These are phyloP conservation scores for Solanum rostratum DNA, from an alignment of 257 asterid genomes.

Conservation along the genomic window DNA sequence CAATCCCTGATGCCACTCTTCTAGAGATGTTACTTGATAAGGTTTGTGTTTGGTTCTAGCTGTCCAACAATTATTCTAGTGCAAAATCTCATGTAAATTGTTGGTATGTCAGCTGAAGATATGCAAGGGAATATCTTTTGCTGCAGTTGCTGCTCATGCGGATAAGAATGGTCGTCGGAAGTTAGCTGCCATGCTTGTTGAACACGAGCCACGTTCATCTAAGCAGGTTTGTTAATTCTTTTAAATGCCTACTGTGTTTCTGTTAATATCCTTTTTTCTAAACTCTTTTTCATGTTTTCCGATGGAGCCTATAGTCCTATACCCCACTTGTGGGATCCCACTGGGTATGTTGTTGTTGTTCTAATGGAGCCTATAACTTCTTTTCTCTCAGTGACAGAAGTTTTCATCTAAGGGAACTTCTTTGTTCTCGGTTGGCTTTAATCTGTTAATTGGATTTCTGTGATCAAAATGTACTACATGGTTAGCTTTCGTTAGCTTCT, in stretches of 20 bases:
- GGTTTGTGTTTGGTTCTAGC: slow-evolving; percentile 29
- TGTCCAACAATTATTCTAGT: slow-evolving; percentile 10
- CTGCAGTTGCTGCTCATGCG: slow-evolving; percentile 96
- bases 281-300: not conserved
- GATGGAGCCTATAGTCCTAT: not conserved
- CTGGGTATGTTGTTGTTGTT: no score
- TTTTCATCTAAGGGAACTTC: not conserved
- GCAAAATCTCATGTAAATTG: slow-evolving; percentile 3
- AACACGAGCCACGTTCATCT: slow-evolving; percentile 83
- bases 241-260: not conserved
- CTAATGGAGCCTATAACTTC: not conserved
- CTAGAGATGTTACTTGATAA: slow-evolving; percentile 71
- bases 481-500: not conserved
- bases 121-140: slow-evolving; percentile 97
- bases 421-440: not conserved
- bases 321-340: no score
- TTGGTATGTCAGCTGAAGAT: slow-evolving; percentile 62
- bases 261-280: not conserved
- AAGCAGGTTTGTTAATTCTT: slow-evolving; percentile 52
- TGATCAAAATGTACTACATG: not conserved
- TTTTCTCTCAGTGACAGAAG: not conserved
- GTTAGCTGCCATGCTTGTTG: slow-evolving; percentile 95
- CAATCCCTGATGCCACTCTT: slow-evolving; percentile 72
- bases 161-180: slow-evolving; percentile 90
- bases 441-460: not conserved